phyloP scores from a whole-genome alignment of 169 alveolate genomes.

The Babesia ovis region DNA sequence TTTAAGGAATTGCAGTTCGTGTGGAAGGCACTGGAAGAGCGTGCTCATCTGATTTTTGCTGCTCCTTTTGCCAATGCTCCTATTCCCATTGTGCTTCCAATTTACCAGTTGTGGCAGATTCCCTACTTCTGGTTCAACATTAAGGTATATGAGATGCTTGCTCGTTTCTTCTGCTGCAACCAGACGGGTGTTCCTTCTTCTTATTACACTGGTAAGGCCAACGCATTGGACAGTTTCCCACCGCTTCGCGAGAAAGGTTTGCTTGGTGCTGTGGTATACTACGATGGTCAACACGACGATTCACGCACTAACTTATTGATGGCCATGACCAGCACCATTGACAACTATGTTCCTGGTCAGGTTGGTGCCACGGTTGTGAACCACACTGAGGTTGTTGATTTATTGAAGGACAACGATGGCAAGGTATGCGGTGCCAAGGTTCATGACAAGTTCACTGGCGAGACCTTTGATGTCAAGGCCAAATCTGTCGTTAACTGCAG shows the following conservation, averaged over 20 bases:
- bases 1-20: conserved; percentile 81
- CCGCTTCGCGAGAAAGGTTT: conserved; percentile 71
- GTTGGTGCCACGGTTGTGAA: conserved; percentile 87
- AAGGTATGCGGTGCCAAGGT: conserved; percentile 83
- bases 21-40: conserved; percentile 90
- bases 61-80: conserved; percentile 88
- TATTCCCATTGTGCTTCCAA: conserved; percentile 85
- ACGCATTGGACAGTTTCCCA: conserved; percentile 73
- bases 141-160: conserved; percentile 85
- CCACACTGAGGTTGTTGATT: conserved; percentile 79
- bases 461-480: conserved; percentile 81
- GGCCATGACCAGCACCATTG: conserved; percentile 86
- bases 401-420: conserved; percentile 80
- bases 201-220: conserved; percentile 71
- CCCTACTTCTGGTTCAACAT: conserved; percentile 87
- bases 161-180: conserved; percentile 80
- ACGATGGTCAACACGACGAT: conserved; percentile 92
- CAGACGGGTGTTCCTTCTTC: conserved; percentile 82
- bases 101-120: conserved; percentile 82
- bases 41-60: conserved; percentile 86
- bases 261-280: conserved; percentile 83
- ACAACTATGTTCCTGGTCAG: conserved; percentile 82
- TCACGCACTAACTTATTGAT: conserved; percentile 83
- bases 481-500: conserved; percentile 89
- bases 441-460: conserved; percentile 77